Base-by-base conservation (phyloP, 2,329 filamentous ascomycete genomes). In the Fusarium virguliforme region DNA sequence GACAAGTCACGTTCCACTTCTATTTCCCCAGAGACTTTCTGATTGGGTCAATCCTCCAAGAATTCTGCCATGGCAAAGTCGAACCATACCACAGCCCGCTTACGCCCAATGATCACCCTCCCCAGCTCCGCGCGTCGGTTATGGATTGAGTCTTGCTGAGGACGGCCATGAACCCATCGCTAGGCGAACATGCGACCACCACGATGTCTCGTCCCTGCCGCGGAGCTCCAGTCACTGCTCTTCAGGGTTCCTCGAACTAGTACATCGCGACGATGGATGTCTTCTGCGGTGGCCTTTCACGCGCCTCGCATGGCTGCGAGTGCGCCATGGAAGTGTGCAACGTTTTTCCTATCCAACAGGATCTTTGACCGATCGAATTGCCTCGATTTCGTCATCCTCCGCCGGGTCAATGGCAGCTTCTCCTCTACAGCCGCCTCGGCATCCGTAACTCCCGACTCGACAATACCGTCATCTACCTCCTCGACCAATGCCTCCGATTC, bases 321-420 rank as follows among this genome's bases (percentile, higher is more conserved):
- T 6, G 41, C 71, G 13, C 67, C 73, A 18, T 67, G 67, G 32
- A 71, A 64, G 9, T 41, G 60, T 3, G 65, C 73, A 5, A 58
- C 72, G 18, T 82, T 81, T 65, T 82, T 82, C 13, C 62, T 82
- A 3, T 81, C 80, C 4, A 82, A 82, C 41, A 75, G 79, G 8
- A 46, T 79, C 2, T 79, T 81, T 64, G 79, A 81, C n/a, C 74
- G 79, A 48, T 81, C 81, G 6, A 74, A 71, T 62, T 82, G 80
- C 54, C 79, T 82, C 62, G 79, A 82, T 60, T 77, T 76, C 13
- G 59, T 82, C 57, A 59, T 81, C 37, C 48, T 74, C 26, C 68
- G 70, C 59, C 77, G 75, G 51, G 71, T 68, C 65, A 72, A 78
- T 50, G 76, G 73, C 50, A 76, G n/a, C n/a, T n/a, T 77, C 1